Evolutionary conservation across 352 stramenopile genomes (phyloP).

Genomic region (Albugo laibachii): DNA sequence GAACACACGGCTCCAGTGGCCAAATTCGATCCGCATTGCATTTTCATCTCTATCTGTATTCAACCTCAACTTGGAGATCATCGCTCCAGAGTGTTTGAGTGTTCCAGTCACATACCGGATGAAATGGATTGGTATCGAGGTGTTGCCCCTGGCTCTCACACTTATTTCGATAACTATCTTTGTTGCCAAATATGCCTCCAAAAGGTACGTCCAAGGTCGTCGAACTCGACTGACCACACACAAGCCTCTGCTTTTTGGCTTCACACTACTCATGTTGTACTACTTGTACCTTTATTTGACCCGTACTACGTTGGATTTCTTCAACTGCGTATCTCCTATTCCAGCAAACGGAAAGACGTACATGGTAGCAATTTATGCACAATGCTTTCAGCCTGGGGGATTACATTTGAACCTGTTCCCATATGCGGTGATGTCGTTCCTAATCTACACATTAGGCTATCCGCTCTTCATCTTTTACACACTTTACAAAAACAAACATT

Average conservation of each 20-base stretch:
- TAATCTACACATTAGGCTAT: conserved; percentile 54
- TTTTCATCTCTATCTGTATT: conserved; percentile 55
- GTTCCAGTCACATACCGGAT: conserved; percentile 47
- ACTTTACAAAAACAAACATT: conserved; percentile 22
- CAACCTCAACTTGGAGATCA: conserved; percentile 71
- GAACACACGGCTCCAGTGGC: conserved; percentile 46
- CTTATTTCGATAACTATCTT: conserved; percentile 24
- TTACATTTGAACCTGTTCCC: conserved; percentile 45
- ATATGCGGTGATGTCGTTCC: conserved; percentile 31
- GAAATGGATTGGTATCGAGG: conserved; percentile 48
- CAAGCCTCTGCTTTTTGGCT: conserved; percentile 43
- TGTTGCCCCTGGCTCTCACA: conserved; percentile 27
- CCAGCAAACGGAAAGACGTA: conserved; percentile 43
- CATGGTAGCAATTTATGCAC: conserved; percentile 46
- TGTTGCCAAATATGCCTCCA: conserved; percentile 28
- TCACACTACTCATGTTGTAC: conserved; percentile 66
- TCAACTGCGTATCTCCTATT: conserved; percentile 52
- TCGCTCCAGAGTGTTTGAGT: conserved; percentile 61
- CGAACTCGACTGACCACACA: conserved; percentile 35
- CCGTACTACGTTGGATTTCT: conserved; percentile 46
- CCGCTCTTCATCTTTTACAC: conserved; percentile 48
- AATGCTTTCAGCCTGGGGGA: conserved; percentile 31
- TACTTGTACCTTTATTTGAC: conserved; percentile 66
- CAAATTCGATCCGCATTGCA: conserved; percentile 25
- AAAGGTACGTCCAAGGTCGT: conserved; percentile 25